Evolutionary conservation across 768 basidiomycete genomes (phyloP), one percentile per base, ranked within the genome.

Genomic region (Russula dissimulans): DNA sequence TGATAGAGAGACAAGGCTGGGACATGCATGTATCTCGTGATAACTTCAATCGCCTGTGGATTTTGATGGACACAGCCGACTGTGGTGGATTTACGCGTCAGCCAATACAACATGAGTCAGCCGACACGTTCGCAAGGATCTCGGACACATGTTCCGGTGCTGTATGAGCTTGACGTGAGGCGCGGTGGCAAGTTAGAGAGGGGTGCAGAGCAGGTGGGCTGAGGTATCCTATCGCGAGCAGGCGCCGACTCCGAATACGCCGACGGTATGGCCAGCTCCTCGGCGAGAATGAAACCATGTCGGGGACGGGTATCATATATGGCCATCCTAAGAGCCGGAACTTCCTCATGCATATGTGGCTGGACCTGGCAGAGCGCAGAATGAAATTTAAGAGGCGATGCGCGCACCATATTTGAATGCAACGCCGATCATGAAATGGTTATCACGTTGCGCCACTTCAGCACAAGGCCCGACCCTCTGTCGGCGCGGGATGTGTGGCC

Each of bases 361-460:
- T 55, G 38, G 56, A 43, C 7, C 29, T 9, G 5, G 38, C 11
- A 50, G 31, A 48, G 18, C 31, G 34, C 22, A 17, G 5, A 31
- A 26, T 26, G 22, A 26, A 26, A 26, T 26, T 26, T 26, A 56
- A 51, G 60, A 61, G 60, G 60, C 49, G 60, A 61, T 56, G 31
- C 43, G 18, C 14, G 31, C 43, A 56, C 60, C 44, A 41, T 22
- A 51, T 56, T 39, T 34, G 55, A 52, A 41, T 1, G 14, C 38
- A 36, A 26, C 17, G 60, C 39, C 49, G 43, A 60, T 60, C 59
- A 56, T 44, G 54, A 56, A 50, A 39, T 41, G 29, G 0, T 45
- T 50, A 34, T 22, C 29, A 5, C 22, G 42, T 32, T 36, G 34
- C 34, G 34, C 34, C 34, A 10, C 22, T 2, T 26, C 34, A 36